Evolutionary conservation across 306 rosid species (phyloP).

Genomic region (Castanospermum australe): DNA sequence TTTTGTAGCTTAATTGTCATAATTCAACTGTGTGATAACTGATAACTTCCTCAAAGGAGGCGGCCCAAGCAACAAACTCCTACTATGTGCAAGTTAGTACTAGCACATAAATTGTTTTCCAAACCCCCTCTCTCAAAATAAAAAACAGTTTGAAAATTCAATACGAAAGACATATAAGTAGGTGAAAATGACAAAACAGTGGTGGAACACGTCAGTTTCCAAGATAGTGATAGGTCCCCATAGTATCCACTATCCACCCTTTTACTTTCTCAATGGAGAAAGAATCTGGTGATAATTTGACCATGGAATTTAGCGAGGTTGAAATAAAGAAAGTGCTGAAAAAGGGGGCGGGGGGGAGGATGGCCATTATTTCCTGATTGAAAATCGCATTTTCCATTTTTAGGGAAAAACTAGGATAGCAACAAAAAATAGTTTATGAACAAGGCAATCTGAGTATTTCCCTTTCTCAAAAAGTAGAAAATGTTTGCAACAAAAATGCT

Average conservation of each 20-base stretch:
- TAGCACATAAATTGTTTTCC: no score
- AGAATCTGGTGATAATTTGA: neutral
- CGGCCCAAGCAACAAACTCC: no score
- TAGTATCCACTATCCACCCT: neutral
- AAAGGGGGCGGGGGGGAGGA: neutral
- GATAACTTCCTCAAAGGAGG: no score
- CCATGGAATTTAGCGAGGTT: neutral
- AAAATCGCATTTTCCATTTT: neutral
- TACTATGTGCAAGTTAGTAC: no score
- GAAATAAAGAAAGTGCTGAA: neutral
- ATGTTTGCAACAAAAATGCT: neutral
- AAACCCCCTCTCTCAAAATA: no score
- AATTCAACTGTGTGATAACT: neutral
- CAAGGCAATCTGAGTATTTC: neutral
- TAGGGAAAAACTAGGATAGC: neutral
- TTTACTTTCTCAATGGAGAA: neutral
- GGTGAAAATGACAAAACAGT: neutral
- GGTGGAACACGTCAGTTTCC: neutral
- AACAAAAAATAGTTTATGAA: neutral
- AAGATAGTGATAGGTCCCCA: neutral
- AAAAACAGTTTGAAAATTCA: no score
- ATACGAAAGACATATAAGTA: neutral
- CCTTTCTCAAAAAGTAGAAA: neutral
- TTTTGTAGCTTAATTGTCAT: neutral
- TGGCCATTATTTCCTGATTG: neutral